These are phyloP conservation scores for Spathaspora arborariae DNA, from an alignment of 805 yeast species.

Conservation along the genomic window DNA sequence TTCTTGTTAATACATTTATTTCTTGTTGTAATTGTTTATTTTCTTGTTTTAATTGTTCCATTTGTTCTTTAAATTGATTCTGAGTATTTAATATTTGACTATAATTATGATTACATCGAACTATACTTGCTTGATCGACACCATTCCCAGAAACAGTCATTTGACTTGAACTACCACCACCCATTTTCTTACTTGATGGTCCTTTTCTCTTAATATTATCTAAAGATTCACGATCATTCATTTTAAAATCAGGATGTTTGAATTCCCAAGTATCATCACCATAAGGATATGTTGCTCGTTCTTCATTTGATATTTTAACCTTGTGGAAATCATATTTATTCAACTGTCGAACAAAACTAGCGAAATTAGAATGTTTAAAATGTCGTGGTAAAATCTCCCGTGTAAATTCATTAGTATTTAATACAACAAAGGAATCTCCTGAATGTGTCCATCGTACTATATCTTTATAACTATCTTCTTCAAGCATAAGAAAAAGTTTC, in stretches of 20 bases:
- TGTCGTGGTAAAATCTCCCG: slow-evolving; percentile 85
- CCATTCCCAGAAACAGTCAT: too few species aligned
- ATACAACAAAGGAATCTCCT: slow-evolving; percentile 87
- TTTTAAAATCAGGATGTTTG: slow-evolving; percentile 82
- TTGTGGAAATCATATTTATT: slow-evolving; percentile 98
- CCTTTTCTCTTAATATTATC: slow-evolving; percentile 86
- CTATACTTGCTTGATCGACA: slow-evolving; percentile 1
- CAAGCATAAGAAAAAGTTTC: slow-evolving; percentile 79
- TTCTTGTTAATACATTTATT: slow-evolving; percentile 42
- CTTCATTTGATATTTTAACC: slow-evolving; percentile 71
- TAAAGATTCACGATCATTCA: slow-evolving; percentile 70
- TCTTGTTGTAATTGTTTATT: slow-evolving; percentile 31
- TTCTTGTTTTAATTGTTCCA: slow-evolving; percentile 32
- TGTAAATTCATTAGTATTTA: slow-evolving; percentile 88
- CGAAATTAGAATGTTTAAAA: slow-evolving; percentile 93
- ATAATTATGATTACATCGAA: slow-evolving; percentile 5
- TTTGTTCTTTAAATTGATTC: slow-evolving; percentile 23
- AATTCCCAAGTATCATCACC: slow-evolving; percentile 93
- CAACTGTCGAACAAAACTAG: slow-evolving; percentile 91
- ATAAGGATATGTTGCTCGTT: slow-evolving; percentile 47
- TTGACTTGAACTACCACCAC: not conserved
- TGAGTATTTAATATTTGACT: slow-evolving; percentile 11
- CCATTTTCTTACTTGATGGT: slow-evolving; percentile 48
- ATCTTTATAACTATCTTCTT: slow-evolving; percentile 67
- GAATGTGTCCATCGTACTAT: slow-evolving; percentile 80